Percentiles rank a stretch among this genome's conserved stretches.
Conservation (phyloP, 768 basidiomycete genomes). For the Stropharia rugosoannulata region DNA sequence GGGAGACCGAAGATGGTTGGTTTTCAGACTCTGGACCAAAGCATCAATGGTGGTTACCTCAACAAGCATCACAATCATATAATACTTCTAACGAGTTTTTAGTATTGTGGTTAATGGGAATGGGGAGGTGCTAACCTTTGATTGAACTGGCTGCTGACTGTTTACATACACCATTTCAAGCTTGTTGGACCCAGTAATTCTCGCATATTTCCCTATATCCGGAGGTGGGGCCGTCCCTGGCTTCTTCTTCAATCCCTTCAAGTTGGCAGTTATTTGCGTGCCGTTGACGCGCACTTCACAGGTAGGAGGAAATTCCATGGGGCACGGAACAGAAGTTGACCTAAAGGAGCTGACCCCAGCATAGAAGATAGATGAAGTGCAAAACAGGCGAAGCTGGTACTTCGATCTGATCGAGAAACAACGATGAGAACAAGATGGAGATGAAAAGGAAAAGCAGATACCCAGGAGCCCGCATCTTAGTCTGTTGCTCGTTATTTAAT, state of each 20-base stretch:
- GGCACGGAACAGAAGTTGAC: constrained; percentile 53
- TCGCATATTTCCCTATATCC: constrained; percentile 49
- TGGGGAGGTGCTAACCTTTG: constrained; percentile 53
- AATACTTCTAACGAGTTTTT: constrained; percentile 66
- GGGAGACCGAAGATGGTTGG: constrained; percentile 61
- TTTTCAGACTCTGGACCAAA: constrained; percentile 68
- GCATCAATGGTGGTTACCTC: constrained; percentile 70
- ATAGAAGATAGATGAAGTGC: constrained; percentile 82
- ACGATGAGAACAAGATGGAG: background rate
- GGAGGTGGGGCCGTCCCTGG: constrained; percentile 93
- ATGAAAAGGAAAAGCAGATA: constrained; percentile 28
- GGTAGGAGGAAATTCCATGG: constrained; percentile 87
- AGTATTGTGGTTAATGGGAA: constrained; percentile 1
- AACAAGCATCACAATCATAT: constrained; percentile 80
- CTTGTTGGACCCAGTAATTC: constrained; percentile 51
- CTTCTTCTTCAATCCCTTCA: constrained; percentile 94
- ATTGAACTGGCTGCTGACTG: constrained; percentile 71
- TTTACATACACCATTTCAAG: constrained; percentile 92
- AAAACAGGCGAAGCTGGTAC: constrained; percentile 84
- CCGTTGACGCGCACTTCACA: constrained; percentile 90
- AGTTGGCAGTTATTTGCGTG: constrained; percentile 63
- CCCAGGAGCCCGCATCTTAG: constrained; percentile 59
- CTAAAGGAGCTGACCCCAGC: constrained; percentile 54
- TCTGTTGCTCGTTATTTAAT: constrained; percentile 62
- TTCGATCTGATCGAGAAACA: constrained; percentile 43